These are phyloP conservation scores for Plasmodium yoelii DNA, from an alignment of 169 alveolate genomes.

Conservation along the genomic window DNA sequence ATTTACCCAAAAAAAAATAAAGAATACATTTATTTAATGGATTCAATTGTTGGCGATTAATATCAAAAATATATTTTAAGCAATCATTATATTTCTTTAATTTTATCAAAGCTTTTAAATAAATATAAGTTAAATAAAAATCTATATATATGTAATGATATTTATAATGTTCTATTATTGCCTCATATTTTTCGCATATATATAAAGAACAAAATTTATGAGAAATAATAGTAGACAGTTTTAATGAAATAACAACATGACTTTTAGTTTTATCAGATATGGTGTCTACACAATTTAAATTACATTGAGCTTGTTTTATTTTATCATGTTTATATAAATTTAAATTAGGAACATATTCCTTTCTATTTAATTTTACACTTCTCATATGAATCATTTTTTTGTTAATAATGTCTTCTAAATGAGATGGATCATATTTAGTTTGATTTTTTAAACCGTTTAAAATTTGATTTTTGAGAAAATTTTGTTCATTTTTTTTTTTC, in stretches of 20 bases:
- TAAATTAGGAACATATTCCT: neutral
- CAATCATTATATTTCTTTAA: constrained; percentile 28
- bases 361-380: neutral
- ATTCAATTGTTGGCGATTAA: neutral
- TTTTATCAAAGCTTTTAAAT: constrained; percentile 28
- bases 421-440: constrained; percentile 33
- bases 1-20: constrained; percentile 12
- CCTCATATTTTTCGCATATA: constrained; percentile 5
- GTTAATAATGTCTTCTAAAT: constrained; percentile 23
- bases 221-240: neutral
- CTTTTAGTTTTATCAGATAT: neutral
- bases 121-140: constrained; percentile 33
- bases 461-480: constrained; percentile 36
- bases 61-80: constrained; percentile 15
- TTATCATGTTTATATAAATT: neutral
- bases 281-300: neutral
- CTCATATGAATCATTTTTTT: neutral
- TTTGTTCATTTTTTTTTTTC: constrained; percentile 17
- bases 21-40: neutral
- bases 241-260: neutral
- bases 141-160: constrained; percentile 12
- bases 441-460: constrained; percentile 34
- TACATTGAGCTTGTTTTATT: neutral
- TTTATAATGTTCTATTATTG: constrained; percentile 12
- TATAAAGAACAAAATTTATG: constrained; percentile 30